Evolutionary conservation across 441 rosid species (phyloP), one percentile per base, ranked within the genome.

Genomic region (Adansonia grandidieri): DNA sequence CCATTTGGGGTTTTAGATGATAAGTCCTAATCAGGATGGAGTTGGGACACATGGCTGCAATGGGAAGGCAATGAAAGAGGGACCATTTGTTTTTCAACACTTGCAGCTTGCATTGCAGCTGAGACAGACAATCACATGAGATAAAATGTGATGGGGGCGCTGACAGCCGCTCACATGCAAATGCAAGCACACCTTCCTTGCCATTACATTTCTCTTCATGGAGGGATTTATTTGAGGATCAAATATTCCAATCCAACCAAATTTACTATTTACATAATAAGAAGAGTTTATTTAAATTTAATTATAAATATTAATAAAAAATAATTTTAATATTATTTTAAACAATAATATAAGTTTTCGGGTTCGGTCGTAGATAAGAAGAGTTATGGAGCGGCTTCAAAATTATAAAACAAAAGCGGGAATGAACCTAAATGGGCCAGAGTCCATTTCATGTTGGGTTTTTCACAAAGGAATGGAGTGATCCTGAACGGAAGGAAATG

Each of bases 51-150:
- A 42, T 51, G 24, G 58, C 9, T 61, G n/a, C 13, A 54, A 67
- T 40, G 47, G 56, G 20, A 45, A 56, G 79, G 60, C 45, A 22
- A 53, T 60, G 42, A 62, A 44, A 62, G 14, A 20, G 40, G 73
- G 81, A 69, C 84, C 81, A 78, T 62, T 56, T 14, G 24, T 62
- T 53, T 47, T 66, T 20, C 14, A 17, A 22, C 4, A 10, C 40
- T 44, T 67, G 51, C 53, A 50, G 58, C 37, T 48, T 10, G 65
- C 37, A 42, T 50, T 17, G 56, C 61, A 50, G 20, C 71, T 68
- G 76, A 17, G 68, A 70, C 81, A 47, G 62, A 77, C 80, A 22
- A 48, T 81, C 84, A 75, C 84, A 75, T 74, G 79, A 70, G 74
- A 9, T 11, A 58, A 70, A 47, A 53, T 45, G 37, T 70, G 75